A percentile compares a stretch with the other conserved stretches of the same genome.
Evolutionary conservation across 2,329 filamentous ascomycete species (phyloP).

Genomic region (Monosporascus sp.): DNA sequence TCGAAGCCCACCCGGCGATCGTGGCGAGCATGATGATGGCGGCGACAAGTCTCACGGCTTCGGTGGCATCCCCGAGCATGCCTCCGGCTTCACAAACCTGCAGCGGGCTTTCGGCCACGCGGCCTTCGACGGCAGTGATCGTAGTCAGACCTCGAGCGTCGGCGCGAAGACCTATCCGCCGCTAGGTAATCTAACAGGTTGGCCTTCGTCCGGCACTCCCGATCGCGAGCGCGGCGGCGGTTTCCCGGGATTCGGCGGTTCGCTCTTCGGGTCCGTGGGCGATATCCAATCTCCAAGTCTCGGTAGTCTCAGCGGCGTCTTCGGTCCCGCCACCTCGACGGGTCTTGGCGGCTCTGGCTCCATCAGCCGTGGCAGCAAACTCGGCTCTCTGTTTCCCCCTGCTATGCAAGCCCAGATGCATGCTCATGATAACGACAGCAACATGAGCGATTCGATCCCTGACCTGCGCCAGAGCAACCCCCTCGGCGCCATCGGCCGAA

Average conservation of each 20-base stretch:
- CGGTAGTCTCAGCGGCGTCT: slow-evolving; percentile 62
- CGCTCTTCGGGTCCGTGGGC: slow-evolving; percentile 70
- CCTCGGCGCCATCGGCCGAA: slow-evolving; percentile 63
- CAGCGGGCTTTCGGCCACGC: slow-evolving; percentile 42
- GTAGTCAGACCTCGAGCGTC: slow-evolving; percentile 88
- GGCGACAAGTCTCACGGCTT: slow-evolving; percentile 45
- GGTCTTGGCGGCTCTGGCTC: slow-evolving; percentile 56
- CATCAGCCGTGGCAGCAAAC: slow-evolving; percentile 71
- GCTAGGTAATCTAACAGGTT: slow-evolving; percentile 57
- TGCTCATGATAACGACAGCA: slow-evolving; percentile 56
- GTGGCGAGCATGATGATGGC: slow-evolving; percentile 55
- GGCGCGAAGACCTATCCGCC: slow-evolving; percentile 69
- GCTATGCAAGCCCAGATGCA: slow-evolving; percentile 93
- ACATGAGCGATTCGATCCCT: slow-evolving; percentile 48
- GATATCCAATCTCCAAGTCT: slow-evolving; percentile 74
- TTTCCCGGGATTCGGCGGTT: slow-evolving; percentile 66
- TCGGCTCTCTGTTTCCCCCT: slow-evolving; percentile 80
- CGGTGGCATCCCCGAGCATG: slow-evolving; percentile 47
- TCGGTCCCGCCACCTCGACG: slow-evolving; percentile 55
- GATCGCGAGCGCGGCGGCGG: slow-evolving; percentile 54
- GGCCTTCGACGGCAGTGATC: slow-evolving; percentile 67
- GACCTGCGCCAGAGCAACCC: slow-evolving; percentile 58
- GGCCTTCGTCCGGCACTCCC: slow-evolving; percentile 62
- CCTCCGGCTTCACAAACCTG: slow-evolving; percentile 38
- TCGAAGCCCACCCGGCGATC: slow-evolving; percentile 78